These are phyloP conservation scores for Solanum medicagineum DNA, from an alignment of 257 asterid species.

Conservation along the genomic window DNA sequence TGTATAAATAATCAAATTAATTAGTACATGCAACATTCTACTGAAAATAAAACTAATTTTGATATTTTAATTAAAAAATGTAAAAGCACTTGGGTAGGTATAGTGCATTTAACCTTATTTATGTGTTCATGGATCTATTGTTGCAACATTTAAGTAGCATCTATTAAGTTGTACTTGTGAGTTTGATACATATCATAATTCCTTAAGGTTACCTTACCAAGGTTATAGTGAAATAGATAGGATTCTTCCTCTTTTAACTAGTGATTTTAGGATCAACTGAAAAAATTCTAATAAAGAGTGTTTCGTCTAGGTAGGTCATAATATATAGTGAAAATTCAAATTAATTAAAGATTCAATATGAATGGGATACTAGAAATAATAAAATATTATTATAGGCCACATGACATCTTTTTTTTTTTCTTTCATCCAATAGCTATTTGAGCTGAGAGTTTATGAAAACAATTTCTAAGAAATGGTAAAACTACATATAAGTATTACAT, in stretches of 20 bases:
- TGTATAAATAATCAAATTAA: not conserved
- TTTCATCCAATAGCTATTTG: not conserved
- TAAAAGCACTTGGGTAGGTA: not conserved
- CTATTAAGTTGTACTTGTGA: not conserved
- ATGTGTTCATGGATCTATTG: not conserved
- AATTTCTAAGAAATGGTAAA: not conserved
- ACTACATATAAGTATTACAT: not conserved
- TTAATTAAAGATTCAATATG: not conserved
- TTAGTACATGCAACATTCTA: not conserved
- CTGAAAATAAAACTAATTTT: not conserved
- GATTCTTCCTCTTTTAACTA: not conserved
- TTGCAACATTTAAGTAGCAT: not conserved
- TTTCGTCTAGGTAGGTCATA: not conserved
- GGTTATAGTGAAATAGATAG: accelerated
- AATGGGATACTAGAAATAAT: not conserved
- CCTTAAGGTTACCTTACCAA: not conserved
- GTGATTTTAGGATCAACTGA: not conserved
- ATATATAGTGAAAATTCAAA: not conserved
- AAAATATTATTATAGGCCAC: not conserved
- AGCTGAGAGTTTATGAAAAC: not conserved
- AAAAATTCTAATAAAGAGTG: not conserved
- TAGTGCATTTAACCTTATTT: not conserved
- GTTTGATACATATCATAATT: not conserved
- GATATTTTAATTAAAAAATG: not conserved
- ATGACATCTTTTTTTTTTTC: not conserved